A percentile compares a stretch with the other conserved stretches of the same genome.
phyloP scores from a whole-genome alignment of 805 yeast genomes.

The Wickerhamiella occidentalis region DNA sequence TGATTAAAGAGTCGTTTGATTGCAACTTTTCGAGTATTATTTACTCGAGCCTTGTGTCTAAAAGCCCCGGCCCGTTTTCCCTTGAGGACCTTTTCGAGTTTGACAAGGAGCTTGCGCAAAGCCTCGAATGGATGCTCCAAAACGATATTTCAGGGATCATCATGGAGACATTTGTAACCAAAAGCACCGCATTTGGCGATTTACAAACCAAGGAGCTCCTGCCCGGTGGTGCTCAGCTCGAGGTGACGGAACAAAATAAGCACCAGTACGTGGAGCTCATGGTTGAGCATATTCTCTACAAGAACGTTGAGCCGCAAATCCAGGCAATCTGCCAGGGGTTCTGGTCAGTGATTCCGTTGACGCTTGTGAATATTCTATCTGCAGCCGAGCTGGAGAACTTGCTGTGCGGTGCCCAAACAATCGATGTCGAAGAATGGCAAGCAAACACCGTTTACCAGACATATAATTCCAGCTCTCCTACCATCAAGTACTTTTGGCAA shows the following conservation, averaged over 20 bases:
- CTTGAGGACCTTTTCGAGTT: conserved; percentile 94
- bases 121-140: conserved; percentile 89
- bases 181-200: conserved; percentile 91
- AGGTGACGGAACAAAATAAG: conserved; percentile 88
- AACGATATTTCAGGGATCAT: conserved; percentile 82
- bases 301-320: conserved; percentile 89
- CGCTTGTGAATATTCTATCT: conserved; percentile 87
- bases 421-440: conserved; percentile 97
- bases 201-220: conserved; percentile 78
- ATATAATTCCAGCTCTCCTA: conserved; percentile 89
- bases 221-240: conserved; percentile 75
- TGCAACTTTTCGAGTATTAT: conserved; percentile 97
- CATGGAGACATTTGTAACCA: conserved; percentile 73
- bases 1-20: conserved; percentile 94
- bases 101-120: conserved; percentile 90
- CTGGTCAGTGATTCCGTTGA: conserved; percentile 94
- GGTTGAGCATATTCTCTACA: conserved; percentile 80
- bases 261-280: conserved; percentile 88
- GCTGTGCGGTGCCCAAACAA: conserved; percentile 96
- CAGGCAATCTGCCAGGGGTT: conserved; percentile 94
- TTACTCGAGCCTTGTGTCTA: conserved; percentile 94
- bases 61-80: conserved; percentile 38
- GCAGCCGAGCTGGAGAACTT: conserved; percentile 92
- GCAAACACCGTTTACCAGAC: conserved; percentile 97
- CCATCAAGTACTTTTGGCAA: conserved; percentile 97